These are phyloP conservation scores for Calonectria honghensis DNA, from an alignment of 2,329 filamentous ascomycete genomes.

Conservation along the genomic window DNA sequence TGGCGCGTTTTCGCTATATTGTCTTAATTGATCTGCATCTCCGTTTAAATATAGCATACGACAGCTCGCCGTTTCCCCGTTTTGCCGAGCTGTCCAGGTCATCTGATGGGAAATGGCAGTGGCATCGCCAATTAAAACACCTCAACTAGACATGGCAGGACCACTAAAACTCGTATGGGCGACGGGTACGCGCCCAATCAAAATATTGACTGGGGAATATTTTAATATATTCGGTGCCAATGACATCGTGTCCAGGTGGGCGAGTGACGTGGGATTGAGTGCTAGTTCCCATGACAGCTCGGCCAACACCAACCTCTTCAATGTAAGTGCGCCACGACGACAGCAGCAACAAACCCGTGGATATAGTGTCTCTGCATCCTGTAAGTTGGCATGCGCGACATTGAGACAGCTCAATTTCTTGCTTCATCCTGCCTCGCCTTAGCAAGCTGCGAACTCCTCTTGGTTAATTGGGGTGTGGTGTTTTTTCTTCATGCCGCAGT, in stretches of 20 bases:
- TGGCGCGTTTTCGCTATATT: not conserved
- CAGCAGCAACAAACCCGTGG: not conserved
- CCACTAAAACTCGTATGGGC: not conserved
- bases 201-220: not conserved
- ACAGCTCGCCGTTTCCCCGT: not conserved
- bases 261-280: not conserved
- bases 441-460: conserved; percentile 4
- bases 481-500: not conserved
- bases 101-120: not conserved
- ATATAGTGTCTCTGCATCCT: conserved; percentile 17
- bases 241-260: not conserved
- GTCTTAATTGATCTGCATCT: not conserved
- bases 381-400: conserved; percentile 9
- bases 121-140: not conserved
- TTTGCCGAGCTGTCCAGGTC: not conserved
- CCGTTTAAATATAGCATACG: not conserved
- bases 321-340: conserved; percentile 18
- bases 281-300: not conserved
- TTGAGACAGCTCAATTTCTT: conserved; percentile 1
- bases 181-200: not conserved
- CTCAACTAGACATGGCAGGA: not conserved
- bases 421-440: conserved; percentile 4
- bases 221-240: not conserved
- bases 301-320: not conserved
- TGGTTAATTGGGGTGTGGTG: not conserved